phyloP scores from a whole-genome alignment of 192 early-diverging fungal species.

The Geosiphon pyriformis region DNA sequence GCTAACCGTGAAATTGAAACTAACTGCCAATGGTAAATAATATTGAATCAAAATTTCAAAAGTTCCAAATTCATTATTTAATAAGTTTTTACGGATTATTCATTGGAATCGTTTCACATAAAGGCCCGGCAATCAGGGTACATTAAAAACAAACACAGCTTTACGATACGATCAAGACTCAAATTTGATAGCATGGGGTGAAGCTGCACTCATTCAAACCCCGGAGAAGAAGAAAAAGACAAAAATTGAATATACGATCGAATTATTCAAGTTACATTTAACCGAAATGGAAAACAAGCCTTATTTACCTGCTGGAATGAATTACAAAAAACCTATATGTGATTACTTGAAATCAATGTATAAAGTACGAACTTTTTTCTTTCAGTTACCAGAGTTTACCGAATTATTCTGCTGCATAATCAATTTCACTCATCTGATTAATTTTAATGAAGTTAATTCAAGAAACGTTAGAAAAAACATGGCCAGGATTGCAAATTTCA shows the following conservation, averaged over 20 bases:
- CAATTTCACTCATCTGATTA: too few relatives aligned
- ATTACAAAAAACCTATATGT: neutral
- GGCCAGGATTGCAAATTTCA: neutral
- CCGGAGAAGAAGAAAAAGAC: conserved; percentile 1
- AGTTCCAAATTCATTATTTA: neutral
- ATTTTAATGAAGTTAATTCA: neutral
- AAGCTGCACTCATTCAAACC: neutral
- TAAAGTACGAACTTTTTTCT: neutral
- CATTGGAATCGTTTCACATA: neutral
- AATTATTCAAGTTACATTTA: conserved; percentile 2
- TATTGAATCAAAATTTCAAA: neutral
- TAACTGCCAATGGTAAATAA: neutral
- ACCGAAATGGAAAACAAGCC: neutral
- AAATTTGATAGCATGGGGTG: neutral
- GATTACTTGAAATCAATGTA: conserved; percentile 1
- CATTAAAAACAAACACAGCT: conserved; percentile 1
- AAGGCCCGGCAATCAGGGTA: neutral
- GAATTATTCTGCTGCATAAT: too few relatives aligned
- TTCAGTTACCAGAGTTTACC: too few relatives aligned
- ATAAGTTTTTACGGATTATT: too few relatives aligned
- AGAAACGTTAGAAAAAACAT: neutral
- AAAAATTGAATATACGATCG: neutral
- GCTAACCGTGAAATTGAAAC: neutral
- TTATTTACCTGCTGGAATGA: neutral
- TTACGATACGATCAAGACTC: neutral